phyloP scores from a whole-genome alignment of 1,139 yeast genomes.

The Diutina ranongensis region DNA sequence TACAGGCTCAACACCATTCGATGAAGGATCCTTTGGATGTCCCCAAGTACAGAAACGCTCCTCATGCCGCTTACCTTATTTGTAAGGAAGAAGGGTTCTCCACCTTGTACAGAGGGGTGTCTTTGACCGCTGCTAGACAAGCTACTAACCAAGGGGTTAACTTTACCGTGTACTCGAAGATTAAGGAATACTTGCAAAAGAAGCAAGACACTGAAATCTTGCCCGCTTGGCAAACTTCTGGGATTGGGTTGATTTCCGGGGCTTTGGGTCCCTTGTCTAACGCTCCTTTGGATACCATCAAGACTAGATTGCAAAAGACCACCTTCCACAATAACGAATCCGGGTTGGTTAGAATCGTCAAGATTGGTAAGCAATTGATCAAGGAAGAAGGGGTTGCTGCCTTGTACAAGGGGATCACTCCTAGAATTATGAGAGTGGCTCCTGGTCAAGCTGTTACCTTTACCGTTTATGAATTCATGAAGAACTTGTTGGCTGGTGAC shows the following conservation, averaged over 20 bases:
- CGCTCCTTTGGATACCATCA: constrained; percentile 95
- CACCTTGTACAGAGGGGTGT: constrained; percentile 88
- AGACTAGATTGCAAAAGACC: constrained; percentile 93
- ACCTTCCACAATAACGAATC: constrained; percentile 61
- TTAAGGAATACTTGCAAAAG: constrained; percentile 60
- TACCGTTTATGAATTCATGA: constrained; percentile 88
- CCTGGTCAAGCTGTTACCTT: constrained; percentile 99
- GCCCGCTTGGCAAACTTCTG: constrained; percentile 91
- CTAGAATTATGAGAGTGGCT: constrained; percentile 98
- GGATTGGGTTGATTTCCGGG: constrained; percentile 86
- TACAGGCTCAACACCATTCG: constrained; percentile 92
- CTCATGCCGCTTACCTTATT: constrained; percentile 79
- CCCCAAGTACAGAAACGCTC: constrained; percentile 88
- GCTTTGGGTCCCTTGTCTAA: constrained; percentile 96
- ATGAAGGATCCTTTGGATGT: constrained; percentile 70
- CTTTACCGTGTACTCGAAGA: constrained; percentile 86
- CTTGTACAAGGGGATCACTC: constrained; percentile 92
- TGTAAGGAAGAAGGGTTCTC: constrained; percentile 84
- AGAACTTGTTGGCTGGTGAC: constrained; percentile 36
- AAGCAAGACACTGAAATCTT: constrained; percentile 54
- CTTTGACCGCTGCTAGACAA: constrained; percentile 94
- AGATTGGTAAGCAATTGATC: constrained; percentile 73
- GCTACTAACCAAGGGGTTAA: constrained; percentile 98
- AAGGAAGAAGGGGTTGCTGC: constrained; percentile 86
- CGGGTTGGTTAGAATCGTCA: constrained; percentile 62